Base-by-base conservation (phyloP, 1,284 basidiomycete species). In the Boletus semigastroideus region DNA sequence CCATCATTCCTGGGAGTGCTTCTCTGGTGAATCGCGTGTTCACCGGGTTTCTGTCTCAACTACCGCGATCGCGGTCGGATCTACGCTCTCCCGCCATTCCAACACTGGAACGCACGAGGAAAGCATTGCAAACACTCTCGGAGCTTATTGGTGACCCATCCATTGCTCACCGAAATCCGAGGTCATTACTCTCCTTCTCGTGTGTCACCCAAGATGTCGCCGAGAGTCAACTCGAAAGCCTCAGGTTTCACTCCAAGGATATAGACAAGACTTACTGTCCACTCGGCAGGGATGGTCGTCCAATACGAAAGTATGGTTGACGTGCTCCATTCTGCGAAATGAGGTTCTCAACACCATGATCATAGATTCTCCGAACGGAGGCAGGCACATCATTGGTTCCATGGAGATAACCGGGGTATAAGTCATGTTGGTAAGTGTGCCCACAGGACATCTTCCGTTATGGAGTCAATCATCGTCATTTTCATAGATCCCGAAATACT, bases 21-120 rank as follows among this genome's bases (percentile, higher is more conserved):
- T 86, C 84, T 25, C 77, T 87, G 47, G 78, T 82, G 16, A 87
- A 87, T 63, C 82, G 82, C 48, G 79, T 81, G 5, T 79, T 87
- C 57, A 59, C 71, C 46, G 82, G 80, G 58, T 90, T 89, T 65
- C 67, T 90, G 11, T 68, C 72, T 5, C 77, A 79, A 14, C 74
- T 81, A 33, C 77, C 83, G 4, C 75, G 63, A 39, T 63, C 69
- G 14, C 70, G 75, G 16, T 83, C 83, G 28, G 78, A 82, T 48
- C 64, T 80, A 25, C 45, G 63, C 2, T 67, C 71, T 3, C 73
- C 73, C 4, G 39, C 59, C 19, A 50, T 66, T 0, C 53, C 74
- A 2, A 64, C 71, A 2, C 51, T 59, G 14, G 77, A 79, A 20
- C 76, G 83, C 14, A 80, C 87, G 75, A 64, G 68, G 45, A 60